Base-by-base conservation (phyloP, 805 yeast species). In the Torulaspora microellipsoides region DNA sequence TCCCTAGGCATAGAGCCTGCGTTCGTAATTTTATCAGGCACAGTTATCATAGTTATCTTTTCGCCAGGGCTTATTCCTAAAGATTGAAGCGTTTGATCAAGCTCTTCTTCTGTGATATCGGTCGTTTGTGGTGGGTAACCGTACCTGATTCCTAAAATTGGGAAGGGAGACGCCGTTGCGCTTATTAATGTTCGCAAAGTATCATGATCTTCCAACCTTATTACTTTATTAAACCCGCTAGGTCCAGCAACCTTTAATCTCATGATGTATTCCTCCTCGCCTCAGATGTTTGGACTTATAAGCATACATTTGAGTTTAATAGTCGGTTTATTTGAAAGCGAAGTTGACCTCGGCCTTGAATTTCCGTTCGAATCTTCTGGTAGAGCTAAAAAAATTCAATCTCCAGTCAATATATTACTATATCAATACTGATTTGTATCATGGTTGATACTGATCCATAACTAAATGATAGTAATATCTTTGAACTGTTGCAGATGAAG, bases 51-150 rank as follows among this genome's bases (percentile, higher is more conserved):
- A 1, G 71, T 64, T 11, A 83, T 56, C 52, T 75, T 81, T 43
- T 83, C 90, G 2, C 88, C 89, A 42, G 72, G 66, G 36, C 68
- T 63, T 11, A 83, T 65, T 0, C 81, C 82, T 6, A 72, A 48
- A 2, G 69, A 75, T 2, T 49, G 56, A 10, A 79, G 48, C 9
- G 54, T 45, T 8, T 33, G 38, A 1, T 36, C 33, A 8, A 44
- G 44, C 11, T 38, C 31, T 9, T 44, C 47, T 17, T 59, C 59
- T 4, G 48, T 45, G 7, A 70, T 45, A 20, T 66, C 68, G 2
- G 81, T 43, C 1, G 62, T 48, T 46, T 68, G 73, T 1, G 85
- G 85, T 1, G 90, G 91, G 55, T 73, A 83, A 2, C 90, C 89
- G 36, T 53, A 62, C 47, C 75, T 73, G 40, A 81, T 41, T 34